A percentile compares a stretch with the other conserved stretches of the same genome.
phyloP scores from a whole-genome alignment of 148 eudicot genomes.

The Amaranthus cruentus region DNA sequence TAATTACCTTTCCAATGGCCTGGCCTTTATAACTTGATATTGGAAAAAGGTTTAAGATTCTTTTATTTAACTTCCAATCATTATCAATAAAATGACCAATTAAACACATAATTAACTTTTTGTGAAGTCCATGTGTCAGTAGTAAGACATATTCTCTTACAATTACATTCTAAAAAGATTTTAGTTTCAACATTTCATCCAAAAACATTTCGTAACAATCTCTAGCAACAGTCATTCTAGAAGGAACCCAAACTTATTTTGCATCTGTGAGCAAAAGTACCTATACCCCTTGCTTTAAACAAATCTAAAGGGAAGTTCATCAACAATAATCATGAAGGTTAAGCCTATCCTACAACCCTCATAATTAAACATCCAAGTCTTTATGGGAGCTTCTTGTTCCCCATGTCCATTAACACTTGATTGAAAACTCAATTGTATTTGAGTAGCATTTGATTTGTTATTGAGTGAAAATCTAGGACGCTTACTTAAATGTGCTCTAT shows the following conservation, averaged over 20 bases:
- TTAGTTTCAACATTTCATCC: not conserved
- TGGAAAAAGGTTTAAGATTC: slow-evolving; percentile 7
- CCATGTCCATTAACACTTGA: not conserved
- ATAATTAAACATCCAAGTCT: not conserved
- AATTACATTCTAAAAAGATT: not conserved
- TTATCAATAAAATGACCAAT: slow-evolving; percentile 3
- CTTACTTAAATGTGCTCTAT: not conserved
- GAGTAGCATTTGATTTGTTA: not conserved
- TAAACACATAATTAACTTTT: not conserved
- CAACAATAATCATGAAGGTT: not conserved
- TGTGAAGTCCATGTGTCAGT: slow-evolving; percentile 7
- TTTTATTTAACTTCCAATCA: slow-evolving; percentile 11
- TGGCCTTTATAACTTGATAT: slow-evolving; percentile 10
- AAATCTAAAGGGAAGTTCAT: slow-evolving; percentile 4
- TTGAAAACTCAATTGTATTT: not conserved
- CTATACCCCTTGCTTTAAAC: not conserved
- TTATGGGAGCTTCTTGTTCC: not conserved
- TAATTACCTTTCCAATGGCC: not conserved
- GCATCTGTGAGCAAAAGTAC: not conserved
- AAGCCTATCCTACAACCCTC: not conserved
- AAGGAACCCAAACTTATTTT: not conserved
- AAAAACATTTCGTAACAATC: not conserved
- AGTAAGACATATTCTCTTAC: not conserved
- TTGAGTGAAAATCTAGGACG: not conserved
- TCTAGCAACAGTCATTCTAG: not conserved